A percentile compares a stretch with the other conserved stretches of the same genome.
These are phyloP conservation scores for Neopestalotiopsis rosae DNA, from an alignment of 2,329 filamentous ascomycete species.

Conservation along the genomic window DNA sequence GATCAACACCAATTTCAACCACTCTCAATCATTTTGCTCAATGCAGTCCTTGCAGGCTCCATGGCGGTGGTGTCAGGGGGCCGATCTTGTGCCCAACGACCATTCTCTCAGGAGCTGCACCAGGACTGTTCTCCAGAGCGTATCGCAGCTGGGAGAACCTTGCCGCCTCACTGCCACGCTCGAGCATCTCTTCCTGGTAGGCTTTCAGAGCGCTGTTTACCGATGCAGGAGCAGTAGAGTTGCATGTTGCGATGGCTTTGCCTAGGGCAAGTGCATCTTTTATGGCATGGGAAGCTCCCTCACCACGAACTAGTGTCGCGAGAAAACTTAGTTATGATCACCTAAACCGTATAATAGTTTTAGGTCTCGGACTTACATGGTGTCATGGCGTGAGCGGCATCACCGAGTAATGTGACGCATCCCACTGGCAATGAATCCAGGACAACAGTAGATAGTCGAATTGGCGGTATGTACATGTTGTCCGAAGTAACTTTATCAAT, in stretches of 20 bases:
- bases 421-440: conserved; percentile 32
- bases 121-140: neutral
- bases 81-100: too few species aligned
- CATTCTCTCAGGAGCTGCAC: too few species aligned
- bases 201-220: conserved; percentile 17
- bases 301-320: conserved; percentile 25
- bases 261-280: conserved; percentile 55
- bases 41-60: too few species aligned
- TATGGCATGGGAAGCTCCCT: conserved; percentile 32
- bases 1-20: too few species aligned
- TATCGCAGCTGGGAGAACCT: conserved; percentile 23
- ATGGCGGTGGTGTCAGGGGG: too few species aligned
- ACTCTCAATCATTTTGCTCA: too few species aligned
- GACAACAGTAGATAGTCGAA: conserved; percentile 20
- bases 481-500: conserved; percentile 22
- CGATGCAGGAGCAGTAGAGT: conserved; percentile 26
- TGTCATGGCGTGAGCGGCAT: conserved; percentile 53
- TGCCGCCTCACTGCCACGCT: conserved; percentile 30
- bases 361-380: conserved; percentile 38
- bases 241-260: conserved; percentile 29
- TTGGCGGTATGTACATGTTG: conserved; percentile 10
- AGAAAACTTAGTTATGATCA: neutral
- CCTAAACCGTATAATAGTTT: too few species aligned
- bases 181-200: conserved; percentile 31
- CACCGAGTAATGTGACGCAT: conserved; percentile 46